Base-by-base conservation (phyloP, 331 rosid genomes). In the Malus hybrid region DNA sequence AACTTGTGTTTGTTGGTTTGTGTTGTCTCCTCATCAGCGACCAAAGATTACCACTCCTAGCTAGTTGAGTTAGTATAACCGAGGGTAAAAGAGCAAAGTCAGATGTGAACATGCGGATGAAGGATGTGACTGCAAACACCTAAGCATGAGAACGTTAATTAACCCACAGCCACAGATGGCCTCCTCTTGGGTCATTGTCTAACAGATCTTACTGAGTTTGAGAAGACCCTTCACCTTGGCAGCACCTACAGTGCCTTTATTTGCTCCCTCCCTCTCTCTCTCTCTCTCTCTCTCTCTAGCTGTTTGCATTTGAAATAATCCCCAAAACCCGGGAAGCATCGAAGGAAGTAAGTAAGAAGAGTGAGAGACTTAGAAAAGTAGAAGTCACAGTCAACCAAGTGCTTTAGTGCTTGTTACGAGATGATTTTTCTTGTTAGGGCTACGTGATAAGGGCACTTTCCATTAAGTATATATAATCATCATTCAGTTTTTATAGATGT, bases 181-280 rank as follows among this genome's bases (percentile, higher is more conserved):
- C 46, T 39, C 6, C 62, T 62, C 68, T 27, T 10, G 32, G 66
- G 81, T 83, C 87, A 83, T 75, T 56, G 55, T 83, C 78, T 66
- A 67, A 80, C 71, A 82, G 84, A 69, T 36, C 74, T 65, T 62
- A 69, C 65, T 64, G 85, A 78, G 80, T 59, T 70, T 76, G 83
- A 79, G 87, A 71, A 71, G 89, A 86, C 87, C 39, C 74, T 70
- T 72, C 79, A 75, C 65, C 78, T 50, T 29, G 12, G 6, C 34
- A 18, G 12, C 55, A 48, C 55, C 13, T 62, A 18, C 33, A 59
- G 10, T 31, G 33, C 42, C 61, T 32, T 46, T 60, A 13, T 64
- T 65, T 36, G 52, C 42, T 12, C 27, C 22, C 61, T 46, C 60
- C 56, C 50, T 66, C 65, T 71, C 81, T 48, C 60, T 65, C 50